Evolutionary conservation across 495 filamentous ascomycete species (phyloP).

Genomic region (Podospora pseudocomata): DNA sequence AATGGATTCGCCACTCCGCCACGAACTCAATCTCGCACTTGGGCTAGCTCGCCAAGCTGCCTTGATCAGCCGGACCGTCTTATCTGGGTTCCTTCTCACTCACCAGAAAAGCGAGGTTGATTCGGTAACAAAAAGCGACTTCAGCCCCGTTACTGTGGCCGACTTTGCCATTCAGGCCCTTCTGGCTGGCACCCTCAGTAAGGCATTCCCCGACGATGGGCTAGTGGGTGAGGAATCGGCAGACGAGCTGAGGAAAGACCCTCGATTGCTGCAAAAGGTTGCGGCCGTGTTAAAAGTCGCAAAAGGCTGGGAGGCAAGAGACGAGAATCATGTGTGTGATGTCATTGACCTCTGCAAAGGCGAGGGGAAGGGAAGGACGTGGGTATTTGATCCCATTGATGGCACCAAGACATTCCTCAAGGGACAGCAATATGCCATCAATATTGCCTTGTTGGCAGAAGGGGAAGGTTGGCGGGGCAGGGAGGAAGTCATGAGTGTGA

Average conservation of each 20-base stretch:
- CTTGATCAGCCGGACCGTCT: neutral
- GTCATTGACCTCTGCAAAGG: slow-evolving; percentile 49
- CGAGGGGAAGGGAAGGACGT: slow-evolving; percentile 38
- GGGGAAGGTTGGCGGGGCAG: slow-evolving; percentile 8
- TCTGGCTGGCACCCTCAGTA: slow-evolving; percentile 53
- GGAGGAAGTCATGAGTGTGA: slow-evolving; percentile 40
- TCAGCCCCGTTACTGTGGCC: slow-evolving; percentile 61
- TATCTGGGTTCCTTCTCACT: neutral
- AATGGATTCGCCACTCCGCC: neutral
- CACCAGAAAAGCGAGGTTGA: neutral
- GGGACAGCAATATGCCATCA: slow-evolving; percentile 58
- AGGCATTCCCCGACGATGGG: slow-evolving; percentile 52
- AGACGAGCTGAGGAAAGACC: slow-evolving; percentile 48
- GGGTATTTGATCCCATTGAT: slow-evolving; percentile 72
- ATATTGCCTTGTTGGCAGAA: slow-evolving; percentile 40
- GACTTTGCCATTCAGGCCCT: slow-evolving; percentile 66
- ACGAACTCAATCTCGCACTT: neutral
- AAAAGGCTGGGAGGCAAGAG: neutral
- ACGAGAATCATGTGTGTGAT: slow-evolving; percentile 31
- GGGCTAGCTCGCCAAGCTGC: neutral
- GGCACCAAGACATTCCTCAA: slow-evolving; percentile 64
- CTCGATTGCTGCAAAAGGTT: slow-evolving; percentile 49
- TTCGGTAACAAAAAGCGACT: slow-evolving; percentile 51
- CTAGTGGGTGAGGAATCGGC: slow-evolving; percentile 64
- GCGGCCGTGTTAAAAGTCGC: slow-evolving; percentile 39